phyloP scores from a whole-genome alignment of 2,329 filamentous ascomycete species.

The Chalaropsis thielavioides region DNA sequence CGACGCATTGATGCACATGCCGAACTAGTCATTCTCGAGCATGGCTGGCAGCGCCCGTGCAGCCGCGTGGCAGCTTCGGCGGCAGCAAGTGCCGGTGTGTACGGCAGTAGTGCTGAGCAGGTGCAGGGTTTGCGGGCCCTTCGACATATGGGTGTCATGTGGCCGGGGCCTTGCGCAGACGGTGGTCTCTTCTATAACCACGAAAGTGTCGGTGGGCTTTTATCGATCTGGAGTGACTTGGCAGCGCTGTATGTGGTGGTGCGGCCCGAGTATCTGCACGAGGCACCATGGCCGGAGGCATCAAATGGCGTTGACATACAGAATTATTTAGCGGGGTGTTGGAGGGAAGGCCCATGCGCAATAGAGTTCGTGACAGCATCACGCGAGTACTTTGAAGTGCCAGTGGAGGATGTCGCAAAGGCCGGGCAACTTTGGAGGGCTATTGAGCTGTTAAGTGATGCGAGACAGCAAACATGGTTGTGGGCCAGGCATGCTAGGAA shows the following conservation, averaged over 20 bases:
- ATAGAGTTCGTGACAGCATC: slow-evolving; percentile 5
- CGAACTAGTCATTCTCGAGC: slow-evolving; percentile 13
- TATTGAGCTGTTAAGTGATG: slow-evolving; percentile 12
- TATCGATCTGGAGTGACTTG: slow-evolving; percentile 10
- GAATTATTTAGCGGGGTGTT: slow-evolving; percentile 3
- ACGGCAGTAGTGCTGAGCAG: slow-evolving; percentile 4
- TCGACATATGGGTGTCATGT: slow-evolving; percentile 8
- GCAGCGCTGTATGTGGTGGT: slow-evolving; percentile 14
- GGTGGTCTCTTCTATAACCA: slow-evolving; percentile 5
- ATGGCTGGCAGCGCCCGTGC: slow-evolving; percentile 15
- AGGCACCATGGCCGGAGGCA: not conserved
- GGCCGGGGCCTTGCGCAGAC: slow-evolving; percentile 14
- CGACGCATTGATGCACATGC: not conserved
- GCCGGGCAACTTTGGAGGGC: slow-evolving; percentile 12
- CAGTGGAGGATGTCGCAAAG: not conserved
- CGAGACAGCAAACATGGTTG: slow-evolving; percentile 10
- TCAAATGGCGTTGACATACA: not conserved
- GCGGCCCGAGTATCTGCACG: slow-evolving; percentile 7
- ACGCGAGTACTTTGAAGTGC: slow-evolving; percentile 11
- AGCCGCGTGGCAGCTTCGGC: slow-evolving; percentile 1
- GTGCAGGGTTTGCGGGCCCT: slow-evolving; percentile 7
- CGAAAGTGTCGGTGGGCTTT: slow-evolving; percentile 2
- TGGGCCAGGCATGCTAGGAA: slow-evolving; percentile 12
- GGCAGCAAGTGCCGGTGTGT: slow-evolving; percentile 4
- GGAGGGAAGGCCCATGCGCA: slow-evolving; percentile 2